Conservation (phyloP, 2,329 filamentous ascomycete genomes). For the Ophiostoma sp. region DNA sequence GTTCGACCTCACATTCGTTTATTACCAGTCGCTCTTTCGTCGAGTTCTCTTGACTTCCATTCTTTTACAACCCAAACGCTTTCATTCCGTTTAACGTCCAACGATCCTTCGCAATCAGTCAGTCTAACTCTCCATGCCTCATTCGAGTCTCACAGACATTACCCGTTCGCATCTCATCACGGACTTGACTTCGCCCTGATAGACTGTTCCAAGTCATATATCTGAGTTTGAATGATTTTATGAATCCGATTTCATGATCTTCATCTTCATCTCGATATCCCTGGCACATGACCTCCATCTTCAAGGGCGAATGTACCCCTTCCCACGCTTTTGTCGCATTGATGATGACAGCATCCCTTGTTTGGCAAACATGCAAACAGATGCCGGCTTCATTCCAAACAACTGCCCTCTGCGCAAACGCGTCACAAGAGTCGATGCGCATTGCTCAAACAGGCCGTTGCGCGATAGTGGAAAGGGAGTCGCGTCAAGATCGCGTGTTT, state of each 20-base stretch:
- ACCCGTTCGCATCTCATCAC: background rate
- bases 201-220: background rate
- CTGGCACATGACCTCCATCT: background rate
- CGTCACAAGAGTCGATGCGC: background rate
- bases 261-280: background rate
- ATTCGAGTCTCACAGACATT: background rate
- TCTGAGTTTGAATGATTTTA: background rate
- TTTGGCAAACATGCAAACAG: background rate
- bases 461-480: background rate
- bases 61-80: slow-evolving; percentile 7
- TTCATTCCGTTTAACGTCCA: background rate
- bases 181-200: background rate
- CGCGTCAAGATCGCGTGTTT: background rate
- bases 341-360: slow-evolving; percentile 4
- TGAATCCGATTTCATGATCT: background rate
- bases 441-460: background rate
- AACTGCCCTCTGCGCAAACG: background rate
- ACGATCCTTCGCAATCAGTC: background rate
- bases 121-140: background rate
- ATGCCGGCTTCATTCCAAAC: background rate
- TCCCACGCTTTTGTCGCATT: slow-evolving; percentile 6
- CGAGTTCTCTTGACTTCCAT: slow-evolving; percentile 20
- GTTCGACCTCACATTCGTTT: slow-evolving; percentile 23
- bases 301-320: background rate
- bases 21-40: slow-evolving; percentile 20